Percentiles rank a stretch among this genome's conserved stretches.
Evolutionary conservation across 805 yeast species (phyloP).

Genomic region (Starmera caribaea): DNA sequence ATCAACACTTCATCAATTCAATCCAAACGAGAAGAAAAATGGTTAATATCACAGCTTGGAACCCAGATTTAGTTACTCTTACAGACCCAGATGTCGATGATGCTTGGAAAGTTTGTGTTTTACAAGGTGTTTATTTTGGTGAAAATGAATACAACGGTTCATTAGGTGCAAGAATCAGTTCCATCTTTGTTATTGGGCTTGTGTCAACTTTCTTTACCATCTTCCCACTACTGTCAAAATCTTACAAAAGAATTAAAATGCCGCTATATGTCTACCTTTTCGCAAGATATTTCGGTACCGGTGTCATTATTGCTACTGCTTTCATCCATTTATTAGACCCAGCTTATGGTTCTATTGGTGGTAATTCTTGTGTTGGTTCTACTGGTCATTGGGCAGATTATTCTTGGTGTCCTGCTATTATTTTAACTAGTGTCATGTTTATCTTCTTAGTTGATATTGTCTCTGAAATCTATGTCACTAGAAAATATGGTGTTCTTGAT

Average conservation of each 20-base stretch:
- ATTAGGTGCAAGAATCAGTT: conserved; percentile 39
- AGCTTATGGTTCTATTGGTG: conserved; percentile 27
- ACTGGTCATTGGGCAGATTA: conserved; percentile 35
- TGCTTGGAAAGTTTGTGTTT: conserved; percentile 31
- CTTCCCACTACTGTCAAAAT: conserved; percentile 34
- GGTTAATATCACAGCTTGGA: background rate
- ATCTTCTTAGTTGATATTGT: conserved; percentile 33
- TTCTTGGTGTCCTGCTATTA: conserved; percentile 39
- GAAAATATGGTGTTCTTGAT: conserved; percentile 19
- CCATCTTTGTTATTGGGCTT: conserved; percentile 49
- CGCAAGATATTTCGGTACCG: conserved; percentile 53
- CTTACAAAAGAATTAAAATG: conserved; percentile 29
- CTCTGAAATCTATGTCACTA: conserved; percentile 29
- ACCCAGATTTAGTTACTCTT: conserved; percentile 20
- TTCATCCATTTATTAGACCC: conserved; percentile 58
- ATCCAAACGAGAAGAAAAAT: background rate
- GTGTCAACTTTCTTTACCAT: conserved; percentile 38
- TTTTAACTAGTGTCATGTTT: conserved; percentile 26
- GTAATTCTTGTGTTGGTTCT: conserved; percentile 29
- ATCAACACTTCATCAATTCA: too few species aligned
- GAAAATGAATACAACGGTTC: conserved; percentile 33
- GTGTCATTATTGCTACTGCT: conserved; percentile 71
- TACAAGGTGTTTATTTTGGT: conserved; percentile 31
- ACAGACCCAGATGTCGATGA: conserved; percentile 20
- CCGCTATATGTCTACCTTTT: conserved; percentile 24